These are phyloP conservation scores for Croton setiger DNA, from an alignment of 441 rosid genomes.

Conservation along the genomic window DNA sequence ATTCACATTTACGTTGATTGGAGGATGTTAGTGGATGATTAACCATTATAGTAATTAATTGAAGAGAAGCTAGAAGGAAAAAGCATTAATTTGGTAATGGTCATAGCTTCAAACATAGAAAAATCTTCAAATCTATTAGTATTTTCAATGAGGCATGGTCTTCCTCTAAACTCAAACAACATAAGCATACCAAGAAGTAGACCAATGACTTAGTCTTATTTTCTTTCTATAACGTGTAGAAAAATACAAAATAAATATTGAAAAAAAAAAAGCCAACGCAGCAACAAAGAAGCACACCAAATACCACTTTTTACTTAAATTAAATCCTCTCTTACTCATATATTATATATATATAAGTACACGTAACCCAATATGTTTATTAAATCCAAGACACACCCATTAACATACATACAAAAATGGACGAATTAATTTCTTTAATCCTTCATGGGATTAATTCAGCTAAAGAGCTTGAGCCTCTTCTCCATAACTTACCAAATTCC, in stretches of 20 bases:
- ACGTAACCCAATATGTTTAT: background rate
- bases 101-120: constrained; percentile 13
- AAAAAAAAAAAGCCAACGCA: background rate
- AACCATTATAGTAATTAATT: background rate
- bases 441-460: constrained; percentile 50
- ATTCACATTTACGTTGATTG: no score
- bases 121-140: background rate
- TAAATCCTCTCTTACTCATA: no score
- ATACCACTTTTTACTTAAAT: background rate
- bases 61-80: constrained; percentile 6
- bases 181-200: constrained; percentile 6
- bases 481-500: constrained; percentile 29
- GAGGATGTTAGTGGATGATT: no score
- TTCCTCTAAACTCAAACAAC: constrained; percentile 26
- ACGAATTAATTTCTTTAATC: constrained; percentile 43
- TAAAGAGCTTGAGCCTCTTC: constrained; percentile 48
- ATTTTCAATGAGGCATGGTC: constrained; percentile 26
- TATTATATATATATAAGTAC: no score
- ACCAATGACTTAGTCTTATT: constrained; percentile 40
- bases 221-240: constrained; percentile 22
- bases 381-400: background rate
- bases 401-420: constrained; percentile 30
- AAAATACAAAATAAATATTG: constrained; percentile 17
- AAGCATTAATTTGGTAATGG: background rate
- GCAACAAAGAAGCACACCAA: constrained; percentile 4